Conservation (phyloP, 768 basidiomycete genomes). For the Tephrocybe sp. region DNA sequence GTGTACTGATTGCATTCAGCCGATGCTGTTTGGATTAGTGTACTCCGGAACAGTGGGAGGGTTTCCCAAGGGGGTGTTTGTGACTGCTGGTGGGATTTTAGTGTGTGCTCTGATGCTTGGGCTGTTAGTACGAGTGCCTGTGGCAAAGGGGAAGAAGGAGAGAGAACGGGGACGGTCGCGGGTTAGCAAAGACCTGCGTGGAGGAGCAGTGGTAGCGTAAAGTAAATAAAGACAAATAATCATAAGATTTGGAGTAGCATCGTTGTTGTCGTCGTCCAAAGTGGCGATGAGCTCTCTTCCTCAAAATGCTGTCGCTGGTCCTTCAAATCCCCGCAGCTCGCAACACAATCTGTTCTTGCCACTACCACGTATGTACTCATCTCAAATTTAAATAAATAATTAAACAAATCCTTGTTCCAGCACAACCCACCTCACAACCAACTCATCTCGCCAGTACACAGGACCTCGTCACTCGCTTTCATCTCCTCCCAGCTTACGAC, state of each 20-base stretch:
- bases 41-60: constrained; percentile 67
- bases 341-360: constrained; percentile 35
- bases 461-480: constrained; percentile 72
- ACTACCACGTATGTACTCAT: constrained; percentile 34
- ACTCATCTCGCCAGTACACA: constrained; percentile 70
- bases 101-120: constrained; percentile 32
- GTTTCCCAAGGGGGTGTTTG: constrained; percentile 72
- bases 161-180: constrained; percentile 44
- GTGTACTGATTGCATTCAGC: constrained; percentile 31
- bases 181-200: constrained; percentile 45
- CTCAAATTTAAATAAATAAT: neutral
- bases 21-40: constrained; percentile 68
- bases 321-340: constrained; percentile 40
- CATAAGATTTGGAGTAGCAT: neutral
- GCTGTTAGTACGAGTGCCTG: constrained; percentile 40
- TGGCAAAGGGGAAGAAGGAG: constrained; percentile 25
- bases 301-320: constrained; percentile 61
- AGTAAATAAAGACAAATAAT: no score
- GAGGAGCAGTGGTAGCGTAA: constrained; percentile 28
- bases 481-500: constrained; percentile 73
- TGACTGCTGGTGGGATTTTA: constrained; percentile 49
- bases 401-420: constrained; percentile 20
- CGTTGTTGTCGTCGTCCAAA: constrained; percentile 14
- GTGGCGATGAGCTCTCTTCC: constrained; percentile 37
- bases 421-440: constrained; percentile 34